Conservation (phyloP, 2,329 filamentous ascomycete genomes). For the Colletotrichum cuscutae region DNA sequence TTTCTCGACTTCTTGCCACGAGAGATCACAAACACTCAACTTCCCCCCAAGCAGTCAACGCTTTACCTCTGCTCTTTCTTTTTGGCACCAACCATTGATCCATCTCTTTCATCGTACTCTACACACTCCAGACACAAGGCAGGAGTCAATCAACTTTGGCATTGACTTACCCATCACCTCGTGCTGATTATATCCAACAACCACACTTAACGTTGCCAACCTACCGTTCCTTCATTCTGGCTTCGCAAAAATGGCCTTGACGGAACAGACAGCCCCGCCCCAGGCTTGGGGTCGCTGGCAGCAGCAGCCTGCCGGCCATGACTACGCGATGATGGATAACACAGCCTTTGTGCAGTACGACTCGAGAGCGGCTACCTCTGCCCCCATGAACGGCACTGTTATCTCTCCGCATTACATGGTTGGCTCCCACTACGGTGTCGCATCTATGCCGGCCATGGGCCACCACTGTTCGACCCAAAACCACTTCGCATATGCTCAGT, state of each 20-base stretch:
- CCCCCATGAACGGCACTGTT: conserved; percentile 53
- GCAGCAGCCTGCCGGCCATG: conserved; percentile 51
- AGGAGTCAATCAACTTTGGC: not conserved
- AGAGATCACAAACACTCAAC: conserved; percentile 41
- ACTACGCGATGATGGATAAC: conserved; percentile 61
- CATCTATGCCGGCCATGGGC: conserved; percentile 54
- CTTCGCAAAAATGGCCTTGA: conserved; percentile 54
- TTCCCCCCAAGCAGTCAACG: not conserved
- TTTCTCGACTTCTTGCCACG: conserved; percentile 5
- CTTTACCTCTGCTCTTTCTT: conserved; percentile 18
- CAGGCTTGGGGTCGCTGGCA: conserved; percentile 67
- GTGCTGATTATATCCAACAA: not conserved
- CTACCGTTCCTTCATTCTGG: not conserved
- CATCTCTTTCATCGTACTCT: conserved; percentile 4
- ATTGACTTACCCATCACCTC: not conserved
- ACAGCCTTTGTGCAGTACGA: conserved; percentile 61
- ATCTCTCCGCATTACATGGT: conserved; percentile 61
- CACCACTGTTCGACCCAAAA: conserved; percentile 53
- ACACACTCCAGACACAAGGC: not conserved
- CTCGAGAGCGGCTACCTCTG: conserved; percentile 49
- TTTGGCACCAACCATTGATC: not conserved
- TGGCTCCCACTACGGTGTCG: conserved; percentile 54
- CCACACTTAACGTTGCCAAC: conserved; percentile 18
- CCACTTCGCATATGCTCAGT: conserved; percentile 56
- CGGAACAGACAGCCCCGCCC: conserved; percentile 54